Percentiles rank a stretch among this genome's conserved stretches.
Evolutionary conservation across 164 flowering plant genomes (phyloP).

Genomic region (Tinospora cordifolia): DNA sequence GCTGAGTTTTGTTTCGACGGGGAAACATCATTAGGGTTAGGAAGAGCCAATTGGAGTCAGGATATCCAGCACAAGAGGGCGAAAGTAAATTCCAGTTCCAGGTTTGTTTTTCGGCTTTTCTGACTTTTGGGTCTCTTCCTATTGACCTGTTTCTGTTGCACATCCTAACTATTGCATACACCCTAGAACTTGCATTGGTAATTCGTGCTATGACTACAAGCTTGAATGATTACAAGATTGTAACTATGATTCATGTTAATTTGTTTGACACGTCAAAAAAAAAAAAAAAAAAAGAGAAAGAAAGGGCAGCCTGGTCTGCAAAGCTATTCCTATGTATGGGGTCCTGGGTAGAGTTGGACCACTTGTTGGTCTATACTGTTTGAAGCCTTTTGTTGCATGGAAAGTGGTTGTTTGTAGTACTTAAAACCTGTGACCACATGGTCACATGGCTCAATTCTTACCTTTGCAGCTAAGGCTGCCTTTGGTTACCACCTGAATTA

Average conservation of each 20-base stretch:
- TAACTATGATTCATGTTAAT: not conserved
- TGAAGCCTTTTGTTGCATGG: no score
- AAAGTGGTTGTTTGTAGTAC: no score
- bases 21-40: constrained; percentile 14
- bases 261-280: not conserved
- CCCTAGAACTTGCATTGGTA: not conserved
- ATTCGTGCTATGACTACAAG: not conserved
- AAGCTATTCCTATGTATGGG: no score
- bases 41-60: constrained; percentile 20
- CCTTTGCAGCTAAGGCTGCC: no score
- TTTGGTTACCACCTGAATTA: not conserved
- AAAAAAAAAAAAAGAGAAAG: not conserved
- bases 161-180: no score
- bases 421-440: no score
- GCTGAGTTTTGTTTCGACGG: constrained; percentile 18
- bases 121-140: not conserved
- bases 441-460: no score
- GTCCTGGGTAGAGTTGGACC: no score
- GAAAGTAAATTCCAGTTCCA: constrained; percentile 42
- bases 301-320: no score
- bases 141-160: not conserved
- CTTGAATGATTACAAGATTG: constrained; percentile 1
- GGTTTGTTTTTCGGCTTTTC: constrained; percentile 30
- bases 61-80: constrained; percentile 63
- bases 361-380: no score